Conservation (phyloP, 2,329 filamentous ascomycete genomes). For the Beauveria scarabaeidicola region DNA sequence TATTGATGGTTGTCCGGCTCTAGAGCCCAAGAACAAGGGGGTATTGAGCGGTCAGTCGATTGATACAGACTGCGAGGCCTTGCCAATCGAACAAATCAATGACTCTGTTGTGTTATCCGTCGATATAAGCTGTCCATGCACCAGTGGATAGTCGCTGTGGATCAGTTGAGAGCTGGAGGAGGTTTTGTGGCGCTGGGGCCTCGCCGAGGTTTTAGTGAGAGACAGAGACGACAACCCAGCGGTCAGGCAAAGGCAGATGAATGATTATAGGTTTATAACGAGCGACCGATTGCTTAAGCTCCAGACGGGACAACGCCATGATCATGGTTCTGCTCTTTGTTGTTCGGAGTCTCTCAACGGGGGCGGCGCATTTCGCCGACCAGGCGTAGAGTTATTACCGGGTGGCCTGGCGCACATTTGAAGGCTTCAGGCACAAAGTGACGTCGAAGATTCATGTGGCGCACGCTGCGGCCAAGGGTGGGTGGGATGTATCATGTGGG, state of each 20-base stretch:
- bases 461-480: background rate
- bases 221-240: background rate
- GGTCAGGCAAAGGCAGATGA: background rate
- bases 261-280: too few species aligned
- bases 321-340: background rate
- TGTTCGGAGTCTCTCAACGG: background rate
- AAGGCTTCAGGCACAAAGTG: background rate
- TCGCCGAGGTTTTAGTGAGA: background rate
- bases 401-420: background rate
- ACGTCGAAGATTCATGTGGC: constrained; percentile 5
- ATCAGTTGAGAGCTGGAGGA: background rate
- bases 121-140: background rate
- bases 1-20: background rate
- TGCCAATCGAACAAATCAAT: background rate
- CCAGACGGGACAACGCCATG: background rate
- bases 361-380: background rate
- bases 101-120: background rate
- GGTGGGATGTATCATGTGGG: background rate
- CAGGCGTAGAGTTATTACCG: background rate
- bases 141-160: background rate
- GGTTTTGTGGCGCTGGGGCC: background rate
- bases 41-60: background rate
- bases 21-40: background rate
- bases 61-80: background rate
- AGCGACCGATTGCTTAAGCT: too few species aligned